Evolutionary conservation across 345 rosid species (phyloP).

Genomic region (Sisymbrium irio): DNA sequence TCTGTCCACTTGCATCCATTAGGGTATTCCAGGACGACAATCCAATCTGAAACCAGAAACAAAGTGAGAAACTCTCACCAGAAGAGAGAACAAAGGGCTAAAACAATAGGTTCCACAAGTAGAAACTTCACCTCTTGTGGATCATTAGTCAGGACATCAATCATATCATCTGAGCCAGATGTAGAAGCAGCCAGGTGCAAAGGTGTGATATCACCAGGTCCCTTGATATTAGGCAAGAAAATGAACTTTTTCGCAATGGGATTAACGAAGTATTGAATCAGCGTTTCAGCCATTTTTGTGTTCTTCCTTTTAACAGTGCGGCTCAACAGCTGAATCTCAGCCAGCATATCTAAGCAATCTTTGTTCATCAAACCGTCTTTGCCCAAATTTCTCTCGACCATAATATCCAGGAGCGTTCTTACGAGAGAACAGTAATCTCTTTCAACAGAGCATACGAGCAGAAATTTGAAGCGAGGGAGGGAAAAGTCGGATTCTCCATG

Average conservation of each 20-base stretch:
- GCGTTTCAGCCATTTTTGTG: constrained; percentile 60
- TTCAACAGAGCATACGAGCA: constrained; percentile 68
- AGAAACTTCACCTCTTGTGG: constrained; percentile 56
- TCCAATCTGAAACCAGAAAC: constrained; percentile 51
- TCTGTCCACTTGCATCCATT: constrained; percentile 53
- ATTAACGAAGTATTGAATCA: constrained; percentile 45
- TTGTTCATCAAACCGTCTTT: constrained; percentile 34
- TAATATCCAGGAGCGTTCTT: constrained; percentile 53
- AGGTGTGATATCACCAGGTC: constrained; percentile 78
- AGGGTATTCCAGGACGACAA: constrained; percentile 62
- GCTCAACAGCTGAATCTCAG: constrained; percentile 64
- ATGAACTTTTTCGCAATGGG: constrained; percentile 35
- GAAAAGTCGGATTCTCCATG: constrained; percentile 45
- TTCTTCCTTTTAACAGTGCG: constrained; percentile 71
- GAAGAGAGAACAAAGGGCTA: not conserved
- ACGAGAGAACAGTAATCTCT: constrained; percentile 63
- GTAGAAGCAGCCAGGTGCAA: constrained; percentile 79
- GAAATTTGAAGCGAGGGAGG: constrained; percentile 61
- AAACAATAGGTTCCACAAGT: not conserved
- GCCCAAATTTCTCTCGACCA: constrained; percentile 54
- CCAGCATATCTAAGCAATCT: constrained; percentile 50
- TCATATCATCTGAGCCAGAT: constrained; percentile 54
- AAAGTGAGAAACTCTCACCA: not conserved
- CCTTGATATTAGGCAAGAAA: constrained; percentile 56
- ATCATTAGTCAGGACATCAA: constrained; percentile 76